Base-by-base conservation (phyloP, 169 alveolate genomes). In the Theileria sp. region DNA sequence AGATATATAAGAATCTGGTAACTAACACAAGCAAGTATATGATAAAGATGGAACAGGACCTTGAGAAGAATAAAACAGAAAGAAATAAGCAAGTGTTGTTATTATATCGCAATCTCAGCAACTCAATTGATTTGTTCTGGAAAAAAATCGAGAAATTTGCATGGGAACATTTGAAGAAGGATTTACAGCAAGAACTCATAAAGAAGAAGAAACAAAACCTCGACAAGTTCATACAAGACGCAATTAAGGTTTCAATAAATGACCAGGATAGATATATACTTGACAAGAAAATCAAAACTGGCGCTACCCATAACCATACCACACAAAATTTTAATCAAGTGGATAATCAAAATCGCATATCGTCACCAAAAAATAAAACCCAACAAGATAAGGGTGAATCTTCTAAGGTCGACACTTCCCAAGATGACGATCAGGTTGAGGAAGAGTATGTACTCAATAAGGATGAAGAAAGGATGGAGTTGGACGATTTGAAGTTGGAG, bases 91-190 rank as follows among this genome's bases (percentile, higher is more conserved):
- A 83, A 60, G 34, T 78, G 51, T 54, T 80, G 74, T 61, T 61
- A 66, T 9, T 64, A 0, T 77, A 86, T 25, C 87, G 87, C 62
- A 80, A 79, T 32, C 80, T 90, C 51, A 68, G 90, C 13, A 77
- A 75, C 54, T 71, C 62, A 50, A 79, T 90, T 61, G 92, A 80
- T 28, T n/a, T 90, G 7, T 90, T 82, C 81, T 90, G 94, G 94
- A 87, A 83, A 66, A 90, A 90, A 75, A 90, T 90, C 9, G 94
- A 90, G 49, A 65, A 77, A 64, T 66, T 90, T 19, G 94, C 92
- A 5, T 90, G 94, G 94, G 94, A 90, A 66, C 88, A 87, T 30
- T 75, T 87, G 70, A 90, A 90, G 66, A 60, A 84, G 30, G 94
- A 90, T 50, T 75, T 90, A 56, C 91, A 90, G 74, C 77, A 81